Evolutionary conservation across 2,329 filamentous ascomycete genomes (phyloP), one percentile per base, ranked within the genome.

Genomic region (Metarhizium rileyi): DNA sequence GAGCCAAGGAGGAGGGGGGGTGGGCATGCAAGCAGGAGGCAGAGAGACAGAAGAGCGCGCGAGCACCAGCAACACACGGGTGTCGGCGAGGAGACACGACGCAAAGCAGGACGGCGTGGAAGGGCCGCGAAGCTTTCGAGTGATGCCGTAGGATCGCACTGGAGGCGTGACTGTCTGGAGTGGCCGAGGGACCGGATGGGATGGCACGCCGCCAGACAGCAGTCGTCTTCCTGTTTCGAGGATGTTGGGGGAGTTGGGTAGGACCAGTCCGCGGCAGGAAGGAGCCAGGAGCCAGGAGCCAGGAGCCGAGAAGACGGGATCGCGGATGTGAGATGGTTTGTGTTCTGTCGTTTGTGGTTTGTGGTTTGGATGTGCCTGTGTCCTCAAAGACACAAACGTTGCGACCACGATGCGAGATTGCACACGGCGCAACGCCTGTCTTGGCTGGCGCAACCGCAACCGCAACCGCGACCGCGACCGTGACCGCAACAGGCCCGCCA

Each of bases 371-470:
- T n/a, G n/a, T n/a, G n/a, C n/a, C 38, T 9, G 16, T 2, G 18
- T 7, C 35, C 8, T 5, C 35, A 18, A 20, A 5, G 38, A 42
- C 38, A 3, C 35, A 42, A 42, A 42, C 10, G 22, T 41, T 52
- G 40, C 50, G 50, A 49, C 50, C 28, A 47, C 50, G 47, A 52
- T 47, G 50, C 30, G 33, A 52, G 47, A 47, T 52, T 47, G 49
- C 50, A 52, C 47, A 44, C 44, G 40, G 50, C 50, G 50, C 50
- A 52, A 52, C 35, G 35, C 26, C 20, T 36, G 47, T 47, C 47
- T 46, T 6, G 36, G 5, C n/a, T 12, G 36, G 36, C 36, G 18
- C 36, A 40, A 22, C 33, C 36, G 36, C 36, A 36, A 36, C 33
- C 16, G 33, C 33, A 36, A n/a, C 16, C 33, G 16, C 33, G 16